Conservation (phyloP, 129 eudicot genomes). For the Tagetes erecta region DNA sequence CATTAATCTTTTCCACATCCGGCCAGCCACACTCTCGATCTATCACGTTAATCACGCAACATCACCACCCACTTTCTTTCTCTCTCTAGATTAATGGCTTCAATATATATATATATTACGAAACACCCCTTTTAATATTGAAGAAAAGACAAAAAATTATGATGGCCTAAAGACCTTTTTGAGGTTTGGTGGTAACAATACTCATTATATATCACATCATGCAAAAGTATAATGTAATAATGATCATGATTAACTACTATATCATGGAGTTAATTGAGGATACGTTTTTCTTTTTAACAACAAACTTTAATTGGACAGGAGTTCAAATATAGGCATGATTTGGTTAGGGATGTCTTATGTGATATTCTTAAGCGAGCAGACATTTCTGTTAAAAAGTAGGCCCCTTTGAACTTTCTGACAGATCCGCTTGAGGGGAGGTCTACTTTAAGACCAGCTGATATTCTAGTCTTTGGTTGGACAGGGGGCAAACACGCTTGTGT, state of each 20-base stretch:
- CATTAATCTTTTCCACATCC: conserved; percentile 19
- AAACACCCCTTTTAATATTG: conserved; percentile 11
- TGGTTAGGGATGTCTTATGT: too few relatives aligned
- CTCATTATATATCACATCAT: conserved; percentile 29
- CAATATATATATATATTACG: conserved; percentile 19
- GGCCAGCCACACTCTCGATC: conserved; percentile 30
- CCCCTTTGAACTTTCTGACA: too few relatives aligned
- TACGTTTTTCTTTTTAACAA: too few relatives aligned
- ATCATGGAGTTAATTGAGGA: not conserved
- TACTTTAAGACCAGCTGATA: too few relatives aligned
- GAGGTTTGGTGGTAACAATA: conserved; percentile 31
- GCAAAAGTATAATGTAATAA: too few relatives aligned
- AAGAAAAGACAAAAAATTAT: conserved; percentile 7
- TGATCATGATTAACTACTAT: conserved; percentile 4
- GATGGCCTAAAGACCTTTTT: conserved; percentile 21
- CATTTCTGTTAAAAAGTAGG: too few relatives aligned
- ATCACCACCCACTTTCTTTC: conserved; percentile 19
- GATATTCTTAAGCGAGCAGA: too few relatives aligned
- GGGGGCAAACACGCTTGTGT: too few relatives aligned
- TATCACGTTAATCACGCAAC: conserved; percentile 53
- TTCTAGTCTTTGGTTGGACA: too few relatives aligned
- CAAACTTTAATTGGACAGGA: too few relatives aligned
- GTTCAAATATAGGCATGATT: too few relatives aligned
- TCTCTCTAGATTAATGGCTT: conserved; percentile 24
- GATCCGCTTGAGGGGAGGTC: too few relatives aligned